phyloP scores from a whole-genome alignment of 2,329 filamentous ascomycete species.

The Sordariomycetes sp. region DNA sequence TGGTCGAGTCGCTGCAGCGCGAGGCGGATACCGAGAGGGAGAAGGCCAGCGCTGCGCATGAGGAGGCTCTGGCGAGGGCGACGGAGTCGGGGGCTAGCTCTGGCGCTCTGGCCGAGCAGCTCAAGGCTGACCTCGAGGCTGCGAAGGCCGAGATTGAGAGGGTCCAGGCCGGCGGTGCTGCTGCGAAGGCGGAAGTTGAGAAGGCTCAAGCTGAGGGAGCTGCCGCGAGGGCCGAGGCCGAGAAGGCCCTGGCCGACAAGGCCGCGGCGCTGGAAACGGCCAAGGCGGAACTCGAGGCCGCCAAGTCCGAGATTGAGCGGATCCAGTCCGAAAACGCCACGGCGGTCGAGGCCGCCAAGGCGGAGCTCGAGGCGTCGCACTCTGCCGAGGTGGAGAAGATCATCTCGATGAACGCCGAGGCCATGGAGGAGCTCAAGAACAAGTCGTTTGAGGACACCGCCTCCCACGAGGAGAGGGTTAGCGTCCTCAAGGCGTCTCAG shows the following conservation, averaged over 20 bases:
- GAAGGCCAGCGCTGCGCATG: conserved; percentile 6
- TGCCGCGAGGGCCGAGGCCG: conserved; percentile 28
- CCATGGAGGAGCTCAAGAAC: conserved; percentile 24
- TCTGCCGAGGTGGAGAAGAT: conserved; percentile 33
- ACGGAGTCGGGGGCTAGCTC: conserved; percentile 17
- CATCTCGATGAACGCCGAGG: conserved; percentile 25
- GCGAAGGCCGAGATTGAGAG: conserved; percentile 18
- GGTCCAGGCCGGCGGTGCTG: conserved; percentile 18
- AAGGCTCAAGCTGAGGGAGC: conserved; percentile 24
- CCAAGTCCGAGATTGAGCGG: conserved; percentile 17
- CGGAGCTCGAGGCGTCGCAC: conserved; percentile 28
- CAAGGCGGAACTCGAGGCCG: conserved; percentile 11
- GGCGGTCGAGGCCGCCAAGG: conserved; percentile 23
- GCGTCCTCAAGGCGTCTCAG: conserved; percentile 15
- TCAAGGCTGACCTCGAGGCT: conserved; percentile 14
- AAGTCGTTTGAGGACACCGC: conserved; percentile 21
- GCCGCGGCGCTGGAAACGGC: conserved; percentile 21
- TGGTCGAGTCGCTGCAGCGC: conserved; percentile 24
- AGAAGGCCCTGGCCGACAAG: conserved; percentile 29
- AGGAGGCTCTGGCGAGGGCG: conserved; percentile 9
- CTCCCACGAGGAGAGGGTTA: conserved; percentile 27
- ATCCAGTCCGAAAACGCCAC: conserved; percentile 18
- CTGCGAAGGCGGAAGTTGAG: conserved; percentile 23
- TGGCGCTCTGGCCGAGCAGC: conserved; percentile 17
- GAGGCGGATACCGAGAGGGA: conserved; percentile 15